Evolutionary conservation across 768 basidiomycete genomes (phyloP).

Genomic region (Tulasnella sp.): DNA sequence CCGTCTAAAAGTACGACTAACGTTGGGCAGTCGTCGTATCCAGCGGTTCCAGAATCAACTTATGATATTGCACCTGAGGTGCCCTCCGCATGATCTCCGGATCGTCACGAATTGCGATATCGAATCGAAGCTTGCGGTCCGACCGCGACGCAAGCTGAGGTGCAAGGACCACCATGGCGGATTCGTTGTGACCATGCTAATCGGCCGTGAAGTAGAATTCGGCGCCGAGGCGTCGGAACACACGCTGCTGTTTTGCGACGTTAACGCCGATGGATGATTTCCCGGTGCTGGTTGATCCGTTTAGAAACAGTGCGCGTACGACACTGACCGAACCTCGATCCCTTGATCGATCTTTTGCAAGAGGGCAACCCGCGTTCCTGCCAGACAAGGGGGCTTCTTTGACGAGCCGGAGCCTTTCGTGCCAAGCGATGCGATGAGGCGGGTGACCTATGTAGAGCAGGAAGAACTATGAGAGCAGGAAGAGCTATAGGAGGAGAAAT

Average conservation of each 20-base stretch:
- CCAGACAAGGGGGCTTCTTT: no score
- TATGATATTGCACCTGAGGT: background rate
- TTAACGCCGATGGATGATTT: background rate
- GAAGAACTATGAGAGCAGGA: no score
- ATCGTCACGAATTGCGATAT: no score
- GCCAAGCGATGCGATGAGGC: no score
- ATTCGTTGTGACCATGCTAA: background rate
- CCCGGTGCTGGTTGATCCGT: background rate
- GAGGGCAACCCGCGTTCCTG: no score
- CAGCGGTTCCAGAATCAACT: background rate
- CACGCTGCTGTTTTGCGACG: background rate
- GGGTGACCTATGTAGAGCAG: no score
- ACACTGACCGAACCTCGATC: no score
- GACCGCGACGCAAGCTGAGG: background rate
- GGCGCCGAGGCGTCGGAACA: background rate
- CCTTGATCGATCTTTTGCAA: no score
- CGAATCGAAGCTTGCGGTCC: no score
- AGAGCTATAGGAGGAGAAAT: no score
- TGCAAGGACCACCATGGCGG: background rate
- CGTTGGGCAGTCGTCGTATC: background rate
- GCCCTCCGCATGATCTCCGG: background rate
- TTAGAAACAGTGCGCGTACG: background rate
- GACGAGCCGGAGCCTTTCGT: no score
- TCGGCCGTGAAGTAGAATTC: background rate
- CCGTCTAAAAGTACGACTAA: no score